Evolutionary conservation across 2,329 filamentous ascomycete genomes (phyloP).

Genomic region (Pseudomassariella vexata): DNA sequence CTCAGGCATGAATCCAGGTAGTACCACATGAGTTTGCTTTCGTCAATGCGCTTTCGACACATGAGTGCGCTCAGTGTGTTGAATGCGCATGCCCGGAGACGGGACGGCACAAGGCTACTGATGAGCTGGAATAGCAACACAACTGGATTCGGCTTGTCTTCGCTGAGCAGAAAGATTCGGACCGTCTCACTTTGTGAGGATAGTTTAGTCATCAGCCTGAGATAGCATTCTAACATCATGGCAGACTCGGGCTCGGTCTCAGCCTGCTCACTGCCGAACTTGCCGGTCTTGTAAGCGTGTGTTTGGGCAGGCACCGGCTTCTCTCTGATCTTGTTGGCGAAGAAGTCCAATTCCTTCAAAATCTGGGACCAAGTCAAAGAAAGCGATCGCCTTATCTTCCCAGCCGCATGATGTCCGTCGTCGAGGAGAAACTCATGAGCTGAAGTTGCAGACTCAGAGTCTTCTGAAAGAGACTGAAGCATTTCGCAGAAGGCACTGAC

Average conservation of each 20-base stretch:
- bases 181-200: slow-evolving; percentile 67
- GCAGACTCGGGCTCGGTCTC: slow-evolving; percentile 85
- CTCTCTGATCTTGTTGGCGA: slow-evolving; percentile 72
- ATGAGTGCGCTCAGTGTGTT: slow-evolving; percentile 71
- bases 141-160: slow-evolving; percentile 60
- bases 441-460: slow-evolving; percentile 73
- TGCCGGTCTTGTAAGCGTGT: slow-evolving; percentile 50
- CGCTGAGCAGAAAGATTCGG: slow-evolving; percentile 66
- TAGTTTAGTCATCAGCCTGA: slow-evolving; percentile 80
- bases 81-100: slow-evolving; percentile 80
- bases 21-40: slow-evolving; percentile 72
- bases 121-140: slow-evolving; percentile 74
- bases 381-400: slow-evolving; percentile 74
- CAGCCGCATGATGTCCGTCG: slow-evolving; percentile 67
- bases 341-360: slow-evolving; percentile 82
- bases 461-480: slow-evolving; percentile 80
- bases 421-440: slow-evolving; percentile 88
- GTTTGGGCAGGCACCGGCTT: slow-evolving; percentile 54
- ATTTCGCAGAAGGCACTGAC: slow-evolving; percentile 97
- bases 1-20: slow-evolving; percentile 75
- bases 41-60: slow-evolving; percentile 61
- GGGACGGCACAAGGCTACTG: slow-evolving; percentile 67
- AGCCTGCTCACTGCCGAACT: slow-evolving; percentile 59
- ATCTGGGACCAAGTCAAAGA: slow-evolving; percentile 93
- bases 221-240: slow-evolving; percentile 95